Conservation (phyloP, 2,329 filamentous ascomycete genomes). For the Gremmenia infestans region DNA sequence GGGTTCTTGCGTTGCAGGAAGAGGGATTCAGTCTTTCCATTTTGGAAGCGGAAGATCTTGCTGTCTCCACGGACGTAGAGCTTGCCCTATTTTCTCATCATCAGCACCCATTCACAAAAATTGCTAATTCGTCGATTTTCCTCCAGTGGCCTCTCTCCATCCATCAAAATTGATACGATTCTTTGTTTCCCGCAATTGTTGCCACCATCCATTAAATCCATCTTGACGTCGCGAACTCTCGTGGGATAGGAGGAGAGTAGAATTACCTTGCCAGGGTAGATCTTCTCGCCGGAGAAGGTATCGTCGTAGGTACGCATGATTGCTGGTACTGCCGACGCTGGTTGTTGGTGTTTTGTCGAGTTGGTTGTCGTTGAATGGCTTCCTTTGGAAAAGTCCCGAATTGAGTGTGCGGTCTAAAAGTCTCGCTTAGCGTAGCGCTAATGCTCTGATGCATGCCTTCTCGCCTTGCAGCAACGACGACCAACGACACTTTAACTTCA, state of each 20-base stretch:
- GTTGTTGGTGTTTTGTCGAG: slow-evolving; percentile 25
- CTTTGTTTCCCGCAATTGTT: not conserved
- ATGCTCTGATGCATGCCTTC: too few species aligned
- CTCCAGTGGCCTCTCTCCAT: too few species aligned
- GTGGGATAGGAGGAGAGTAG: not conserved
- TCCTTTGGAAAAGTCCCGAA: slow-evolving; percentile 8
- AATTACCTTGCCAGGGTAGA: slow-evolving; percentile 74
- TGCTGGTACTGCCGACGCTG: slow-evolving; percentile 25
- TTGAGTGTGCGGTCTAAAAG: slow-evolving; percentile 9
- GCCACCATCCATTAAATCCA: slow-evolving; percentile 13
- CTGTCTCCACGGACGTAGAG: slow-evolving; percentile 99
- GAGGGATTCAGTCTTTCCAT: slow-evolving; percentile 98
- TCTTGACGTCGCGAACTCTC: not conserved
- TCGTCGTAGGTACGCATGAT: slow-evolving; percentile 57
- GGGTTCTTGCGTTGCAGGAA: slow-evolving; percentile 99
- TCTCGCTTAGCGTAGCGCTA: not conserved
- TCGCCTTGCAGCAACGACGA: too few species aligned
- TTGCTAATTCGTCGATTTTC: not conserved
- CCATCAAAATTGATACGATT: too few species aligned
- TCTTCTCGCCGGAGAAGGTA: slow-evolving; percentile 71
- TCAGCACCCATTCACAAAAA: slow-evolving; percentile 24
- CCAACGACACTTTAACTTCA: too few species aligned
- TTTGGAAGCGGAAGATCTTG: slow-evolving; percentile 99
- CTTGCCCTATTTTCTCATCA: slow-evolving; percentile 68
- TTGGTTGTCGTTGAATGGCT: slow-evolving; percentile 5